Conservation (phyloP, 345 rosid genomes). For the Rhizophora apiculata region DNA sequence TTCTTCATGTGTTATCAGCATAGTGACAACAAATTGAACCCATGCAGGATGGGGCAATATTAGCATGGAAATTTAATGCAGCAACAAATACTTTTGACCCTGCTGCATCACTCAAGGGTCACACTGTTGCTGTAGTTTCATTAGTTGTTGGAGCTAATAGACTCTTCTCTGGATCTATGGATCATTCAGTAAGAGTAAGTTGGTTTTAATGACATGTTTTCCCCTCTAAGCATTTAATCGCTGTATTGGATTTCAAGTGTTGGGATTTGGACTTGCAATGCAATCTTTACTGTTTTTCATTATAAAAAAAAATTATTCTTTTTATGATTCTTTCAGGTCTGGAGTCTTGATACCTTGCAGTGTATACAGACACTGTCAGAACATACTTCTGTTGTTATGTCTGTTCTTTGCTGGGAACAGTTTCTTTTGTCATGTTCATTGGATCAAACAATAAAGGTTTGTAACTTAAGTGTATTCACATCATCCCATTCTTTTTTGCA, state of each 20-base stretch:
- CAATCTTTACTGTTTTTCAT: background rate
- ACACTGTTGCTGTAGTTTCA: conserved; percentile 69
- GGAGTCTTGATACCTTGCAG: conserved; percentile 46
- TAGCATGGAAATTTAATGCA: conserved; percentile 85
- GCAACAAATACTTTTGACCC: conserved; percentile 73
- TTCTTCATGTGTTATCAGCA: background rate
- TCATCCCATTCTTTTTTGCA: too few relatives aligned
- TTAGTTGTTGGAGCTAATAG: conserved; percentile 88
- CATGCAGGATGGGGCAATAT: conserved; percentile 76
- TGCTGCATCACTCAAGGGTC: conserved; percentile 70
- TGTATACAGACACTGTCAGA: conserved; percentile 38
- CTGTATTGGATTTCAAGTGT: background rate
- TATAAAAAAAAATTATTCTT: background rate
- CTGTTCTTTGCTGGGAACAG: conserved; percentile 57
- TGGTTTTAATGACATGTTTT: conserved; percentile 1
- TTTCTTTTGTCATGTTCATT: conserved; percentile 55
- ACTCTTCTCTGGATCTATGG: conserved; percentile 97
- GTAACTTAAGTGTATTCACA: background rate
- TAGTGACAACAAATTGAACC: background rate
- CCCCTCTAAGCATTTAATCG: background rate
- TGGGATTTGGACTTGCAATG: background rate
- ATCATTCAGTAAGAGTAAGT: conserved; percentile 71
- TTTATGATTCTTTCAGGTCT: conserved; percentile 29
- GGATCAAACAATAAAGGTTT: conserved; percentile 51
- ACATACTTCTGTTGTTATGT: conserved; percentile 48